Base-by-base conservation (phyloP, 108 stramenopile genomes). In the Schizochytrium sp. region DNA sequence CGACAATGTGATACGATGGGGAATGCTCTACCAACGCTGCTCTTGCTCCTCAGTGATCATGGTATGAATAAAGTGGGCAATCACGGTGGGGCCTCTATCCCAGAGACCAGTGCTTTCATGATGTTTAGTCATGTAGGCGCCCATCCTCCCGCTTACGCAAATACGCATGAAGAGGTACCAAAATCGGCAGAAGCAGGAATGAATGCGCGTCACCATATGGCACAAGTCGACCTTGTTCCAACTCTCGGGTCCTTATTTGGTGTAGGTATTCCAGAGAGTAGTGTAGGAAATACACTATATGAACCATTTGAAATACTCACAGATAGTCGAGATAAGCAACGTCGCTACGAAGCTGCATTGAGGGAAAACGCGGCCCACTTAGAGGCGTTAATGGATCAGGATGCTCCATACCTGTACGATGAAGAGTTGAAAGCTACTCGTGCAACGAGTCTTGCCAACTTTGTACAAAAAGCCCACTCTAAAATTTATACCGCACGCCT, bases 11-110 rank as follows among this genome's bases (percentile, higher is more conserved):
- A 28, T 28, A 28, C 28, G 28, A 28, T 28, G 28, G 28, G 28
- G 28, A 28, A 28, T 28, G 28, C 28, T 28, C 28, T 28, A 28
- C 76, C 76, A 5, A 83, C 76, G 50, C 76, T 83, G 45, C 53
- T 83, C 50, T 47, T 83, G 28, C 76, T 83, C n/a, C 76, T 83
- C 47, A 83, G 76, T 42, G 76, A 83, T 40, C 76, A 83, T 28
- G 76, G 76, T 53, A 83, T 83, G 76, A 83, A 83, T 40, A 83
- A 83, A 42, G 76, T 83, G 5, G 76, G 76, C 0, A 83, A 83
- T 53, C 76, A 83, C 53, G 76, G 76, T 50, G 76, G 76, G 0
- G 76, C 76, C 5, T 83, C 76, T 46, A n/a, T 83, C 1, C 76
- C 76, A 17, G 76, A 83, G 76, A 55, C 76, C 45, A 55, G 50